Conservation (phyloP, 2,329 filamentous ascomycete genomes). For the Claviceps spartinae region DNA sequence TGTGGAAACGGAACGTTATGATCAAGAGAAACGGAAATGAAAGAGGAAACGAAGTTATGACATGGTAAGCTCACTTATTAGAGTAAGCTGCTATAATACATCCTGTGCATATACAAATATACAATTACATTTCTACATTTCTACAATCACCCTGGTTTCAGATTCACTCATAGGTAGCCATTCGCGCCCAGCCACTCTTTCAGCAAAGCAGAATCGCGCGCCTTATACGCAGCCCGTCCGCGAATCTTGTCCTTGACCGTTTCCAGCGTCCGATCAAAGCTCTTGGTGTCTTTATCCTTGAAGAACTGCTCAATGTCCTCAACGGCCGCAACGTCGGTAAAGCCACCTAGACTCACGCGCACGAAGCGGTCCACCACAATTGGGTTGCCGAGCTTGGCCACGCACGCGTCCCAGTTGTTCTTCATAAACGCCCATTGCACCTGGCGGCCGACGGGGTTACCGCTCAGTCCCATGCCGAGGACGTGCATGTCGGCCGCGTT, state of each 20-base stretch:
- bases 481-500: slow-evolving; percentile 79
- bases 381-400: slow-evolving; percentile 64
- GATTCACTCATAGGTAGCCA: slow-evolving; percentile 24
- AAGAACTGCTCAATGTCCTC: slow-evolving; percentile 79
- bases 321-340: slow-evolving; percentile 54
- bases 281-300: slow-evolving; percentile 67
- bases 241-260: slow-evolving; percentile 78
- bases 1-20: too few relatives aligned
- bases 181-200: slow-evolving; percentile 63
- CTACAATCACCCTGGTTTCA: too few relatives aligned
- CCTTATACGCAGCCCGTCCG: slow-evolving; percentile 68
- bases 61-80: too few relatives aligned
- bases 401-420: slow-evolving; percentile 63
- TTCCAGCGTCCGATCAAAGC: slow-evolving; percentile 73
- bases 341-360: slow-evolving; percentile 63
- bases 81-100: too few relatives aligned
- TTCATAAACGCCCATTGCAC: slow-evolving; percentile 79
- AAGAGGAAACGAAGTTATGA: too few relatives aligned
- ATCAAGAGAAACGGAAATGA: too few relatives aligned
- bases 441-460: slow-evolving; percentile 58
- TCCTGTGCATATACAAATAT: too few relatives aligned
- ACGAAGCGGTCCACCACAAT: slow-evolving; percentile 85
- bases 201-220: slow-evolving; percentile 58
- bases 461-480: slow-evolving; percentile 57
- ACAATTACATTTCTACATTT: too few relatives aligned